Conservation (phyloP, 73 alveolate genomes). For the Durusdinium trenchii region DNA sequence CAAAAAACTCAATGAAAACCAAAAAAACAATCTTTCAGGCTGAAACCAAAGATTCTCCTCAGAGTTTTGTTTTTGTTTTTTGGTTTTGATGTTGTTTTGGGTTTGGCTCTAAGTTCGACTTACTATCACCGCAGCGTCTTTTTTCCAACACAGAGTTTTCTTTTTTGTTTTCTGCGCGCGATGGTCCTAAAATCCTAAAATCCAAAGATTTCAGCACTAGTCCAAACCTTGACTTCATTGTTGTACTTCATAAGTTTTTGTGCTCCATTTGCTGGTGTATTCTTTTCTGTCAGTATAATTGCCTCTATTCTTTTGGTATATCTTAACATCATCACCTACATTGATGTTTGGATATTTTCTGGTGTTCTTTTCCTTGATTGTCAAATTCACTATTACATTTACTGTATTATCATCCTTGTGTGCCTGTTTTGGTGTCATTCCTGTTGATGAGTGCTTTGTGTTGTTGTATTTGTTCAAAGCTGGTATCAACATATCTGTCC, state of each 20-base stretch:
- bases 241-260: not conserved
- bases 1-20: too few species aligned
- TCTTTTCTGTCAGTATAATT: conserved; percentile 16
- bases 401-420: not conserved
- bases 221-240: not conserved
- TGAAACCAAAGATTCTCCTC: too few species aligned
- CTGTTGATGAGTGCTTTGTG: not conserved
- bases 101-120: too few species aligned
- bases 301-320: not conserved
- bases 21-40: too few species aligned
- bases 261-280: not conserved
- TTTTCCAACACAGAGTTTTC: too few species aligned
- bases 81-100: too few species aligned
- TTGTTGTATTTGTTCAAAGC: conserved; percentile 3
- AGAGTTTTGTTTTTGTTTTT: too few species aligned
- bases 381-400: not conserved
- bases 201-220: too few species aligned
- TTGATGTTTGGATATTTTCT: conserved; percentile 9
- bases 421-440: conserved; percentile 14
- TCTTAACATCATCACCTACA: not conserved
- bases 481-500: not conserved
- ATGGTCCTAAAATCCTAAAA: too few species aligned
- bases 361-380: conserved; percentile 9
- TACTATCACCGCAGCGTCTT: too few species aligned
- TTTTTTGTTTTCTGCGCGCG: too few species aligned